phyloP scores from a whole-genome alignment of 2,329 filamentous ascomycete genomes.

The Fusarium torulosum region DNA sequence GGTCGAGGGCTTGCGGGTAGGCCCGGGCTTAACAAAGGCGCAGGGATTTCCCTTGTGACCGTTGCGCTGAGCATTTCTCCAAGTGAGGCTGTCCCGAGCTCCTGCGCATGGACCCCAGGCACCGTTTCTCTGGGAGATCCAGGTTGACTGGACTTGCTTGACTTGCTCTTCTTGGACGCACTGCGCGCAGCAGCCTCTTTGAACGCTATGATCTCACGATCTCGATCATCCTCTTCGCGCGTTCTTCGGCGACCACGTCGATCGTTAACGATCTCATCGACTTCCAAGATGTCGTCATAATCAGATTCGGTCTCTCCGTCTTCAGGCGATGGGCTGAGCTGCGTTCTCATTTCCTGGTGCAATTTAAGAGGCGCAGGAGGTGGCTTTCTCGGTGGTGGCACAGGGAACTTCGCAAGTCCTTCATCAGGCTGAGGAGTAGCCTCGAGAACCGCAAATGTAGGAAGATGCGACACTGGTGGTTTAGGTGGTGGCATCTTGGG shows the following conservation, averaged over 20 bases:
- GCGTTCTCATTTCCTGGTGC: conserved; percentile 44
- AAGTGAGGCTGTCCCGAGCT: conserved; percentile 62
- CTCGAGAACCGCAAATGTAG: conserved; percentile 57
- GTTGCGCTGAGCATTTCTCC: conserved; percentile 63
- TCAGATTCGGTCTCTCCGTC: conserved; percentile 81
- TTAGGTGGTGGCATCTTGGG: conserved; percentile 66
- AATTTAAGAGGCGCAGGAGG: conserved; percentile 89
- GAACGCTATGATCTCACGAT: conserved; percentile 76
- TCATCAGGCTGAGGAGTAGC: conserved; percentile 61
- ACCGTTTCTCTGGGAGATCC: conserved; percentile 47
- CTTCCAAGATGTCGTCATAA: conserved; percentile 82
- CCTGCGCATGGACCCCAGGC: conserved; percentile 52
- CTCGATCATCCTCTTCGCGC: conserved; percentile 85
- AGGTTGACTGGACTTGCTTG: conserved; percentile 58
- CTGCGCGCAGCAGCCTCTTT: conserved; percentile 78
- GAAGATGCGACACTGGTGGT: conserved; percentile 56
- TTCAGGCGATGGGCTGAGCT: conserved; percentile 54
- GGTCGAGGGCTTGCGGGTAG: conserved; percentile 72
- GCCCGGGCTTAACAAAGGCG: conserved; percentile 69
- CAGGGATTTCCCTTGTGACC: conserved; percentile 51
- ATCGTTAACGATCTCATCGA: conserved; percentile 71
- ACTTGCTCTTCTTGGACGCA: conserved; percentile 79
- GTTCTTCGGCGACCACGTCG: conserved; percentile 84
- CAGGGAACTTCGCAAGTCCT: conserved; percentile 64
- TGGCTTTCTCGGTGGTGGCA: conserved; percentile 78